phyloP scores from a whole-genome alignment of 139 green algal genomes.

The Trebouxia sp. region DNA sequence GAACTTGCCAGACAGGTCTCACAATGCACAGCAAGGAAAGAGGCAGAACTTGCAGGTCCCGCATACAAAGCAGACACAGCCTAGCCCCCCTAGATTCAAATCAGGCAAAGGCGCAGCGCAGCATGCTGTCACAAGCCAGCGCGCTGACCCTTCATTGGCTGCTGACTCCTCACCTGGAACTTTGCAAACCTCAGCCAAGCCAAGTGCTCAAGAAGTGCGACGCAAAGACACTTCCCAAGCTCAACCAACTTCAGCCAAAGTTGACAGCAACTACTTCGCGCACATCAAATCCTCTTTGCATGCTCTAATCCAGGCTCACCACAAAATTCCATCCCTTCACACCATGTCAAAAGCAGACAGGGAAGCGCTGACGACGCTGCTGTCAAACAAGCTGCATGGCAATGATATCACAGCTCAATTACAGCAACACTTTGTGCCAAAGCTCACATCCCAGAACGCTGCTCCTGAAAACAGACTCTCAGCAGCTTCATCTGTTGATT shows the following conservation, averaged over 20 bases:
- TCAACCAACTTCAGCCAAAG: not conserved
- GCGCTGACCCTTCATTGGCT: too few relatives aligned
- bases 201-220: not conserved
- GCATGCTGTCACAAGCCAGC: not conserved
- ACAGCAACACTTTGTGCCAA: not conserved
- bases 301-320: not conserved
- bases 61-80: too few relatives aligned
- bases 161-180: too few relatives aligned
- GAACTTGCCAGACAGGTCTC: too few relatives aligned
- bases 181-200: too few relatives aligned
- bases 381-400: constrained; percentile 15
- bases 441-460: not conserved
- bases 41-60: too few relatives aligned
- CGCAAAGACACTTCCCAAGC: too few relatives aligned
- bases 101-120: not conserved
- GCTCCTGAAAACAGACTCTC: not conserved
- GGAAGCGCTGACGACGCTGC: not conserved
- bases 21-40: too few relatives aligned
- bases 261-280: not conserved
- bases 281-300: not conserved
- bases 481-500: constrained; percentile 9
- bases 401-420: not conserved
- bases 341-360: not conserved
- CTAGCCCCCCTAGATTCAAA: not conserved
- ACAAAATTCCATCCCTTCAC: not conserved